Evolutionary conservation across 805 yeast genomes (phyloP), one percentile per base, ranked within the genome.

Genomic region (Komagataella phaffii): DNA sequence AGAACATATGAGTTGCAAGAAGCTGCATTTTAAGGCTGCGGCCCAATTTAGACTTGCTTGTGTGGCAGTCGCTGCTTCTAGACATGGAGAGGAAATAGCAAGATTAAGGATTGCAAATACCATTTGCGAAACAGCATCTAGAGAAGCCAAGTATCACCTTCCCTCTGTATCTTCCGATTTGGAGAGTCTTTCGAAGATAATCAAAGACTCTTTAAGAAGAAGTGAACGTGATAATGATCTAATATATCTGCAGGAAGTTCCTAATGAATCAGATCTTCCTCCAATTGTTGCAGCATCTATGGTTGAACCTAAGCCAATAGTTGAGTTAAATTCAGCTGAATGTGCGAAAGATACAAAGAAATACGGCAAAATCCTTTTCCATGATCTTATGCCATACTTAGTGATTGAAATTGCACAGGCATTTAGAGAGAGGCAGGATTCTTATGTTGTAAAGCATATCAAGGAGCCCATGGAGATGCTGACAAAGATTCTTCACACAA

Each of bases 221-320:
- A 79, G 90, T 0, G 88, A 85, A 56, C 75, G 81, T 56, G 96
- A 89, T 56, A 89, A 89, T 61, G 90, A 88, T 59, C 69, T 88
- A 57, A 81, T 90, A 5, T 87, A 88, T 63, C 65, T 86, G 45
- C 82, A 85, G 53, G 66, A 70, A 1, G 80, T 88, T 0, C 95
- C 95, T 0, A 57, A 55, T 1, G 59, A 56, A 6, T 53, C 60
- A 0, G 67, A 71, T 1, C 57, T 80, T 1, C 69, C 77, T 0
- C 58, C 69, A 0, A 68, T 81, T 3, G 60, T 65, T 1, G 75
- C 75, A 1, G 81, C 80, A 0, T 63, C 75, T 3, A 78, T 85
- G 73, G 88, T 83, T 1, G 76, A 77, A 50, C 67, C 79, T 0
- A 58, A 57, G 0, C 71, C 75, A 3, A 51, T 60, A 14, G 58